These are phyloP conservation scores for Choricystis sp. DNA, from an alignment of 139 green algal species.

Conservation along the genomic window DNA sequence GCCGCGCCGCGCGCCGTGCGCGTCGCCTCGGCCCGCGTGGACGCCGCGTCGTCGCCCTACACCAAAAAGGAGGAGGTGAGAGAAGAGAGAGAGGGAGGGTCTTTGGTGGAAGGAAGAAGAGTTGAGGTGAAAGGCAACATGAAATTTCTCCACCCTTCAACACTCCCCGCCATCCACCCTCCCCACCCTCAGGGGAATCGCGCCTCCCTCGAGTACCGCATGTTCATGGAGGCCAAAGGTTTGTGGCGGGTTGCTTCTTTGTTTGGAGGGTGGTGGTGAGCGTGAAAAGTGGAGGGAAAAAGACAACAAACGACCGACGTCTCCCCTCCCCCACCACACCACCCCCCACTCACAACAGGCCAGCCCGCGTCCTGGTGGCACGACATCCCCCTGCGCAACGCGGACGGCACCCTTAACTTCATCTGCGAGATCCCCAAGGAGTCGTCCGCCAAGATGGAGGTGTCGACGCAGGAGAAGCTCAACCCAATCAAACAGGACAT, in stretches of 20 bases:
- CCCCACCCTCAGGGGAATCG: slow-evolving; percentile 32
- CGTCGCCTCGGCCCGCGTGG: too few relatives aligned
- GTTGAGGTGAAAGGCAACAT: too few relatives aligned
- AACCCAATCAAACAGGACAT: slow-evolving; percentile 99
- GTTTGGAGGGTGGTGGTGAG: background rate
- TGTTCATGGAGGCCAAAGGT: slow-evolving; percentile 67
- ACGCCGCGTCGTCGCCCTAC: too few relatives aligned
- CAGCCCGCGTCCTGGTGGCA: slow-evolving; percentile 80
- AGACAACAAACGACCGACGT: background rate
- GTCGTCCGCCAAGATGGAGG: slow-evolving; percentile 96
- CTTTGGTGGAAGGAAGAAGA: too few relatives aligned
- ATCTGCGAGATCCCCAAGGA: slow-evolving; percentile 99
- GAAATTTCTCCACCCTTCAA: background rate
- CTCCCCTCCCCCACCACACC: background rate
- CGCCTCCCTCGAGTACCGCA: slow-evolving; percentile 62
- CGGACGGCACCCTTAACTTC: slow-evolving; percentile 80
- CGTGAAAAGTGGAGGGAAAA: background rate
- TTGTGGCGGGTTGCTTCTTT: slow-evolving; percentile 12
- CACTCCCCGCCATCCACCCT: background rate
- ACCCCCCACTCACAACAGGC: too few relatives aligned
- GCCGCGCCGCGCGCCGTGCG: too few relatives aligned
- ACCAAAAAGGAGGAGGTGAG: too few relatives aligned
- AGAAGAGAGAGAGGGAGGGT: too few relatives aligned
- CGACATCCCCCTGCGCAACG: slow-evolving; percentile 84
- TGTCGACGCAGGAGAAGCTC: slow-evolving; percentile 80